Conservation (phyloP, 495 filamentous ascomycete species). For the Geopyxis carbonaria region DNA sequence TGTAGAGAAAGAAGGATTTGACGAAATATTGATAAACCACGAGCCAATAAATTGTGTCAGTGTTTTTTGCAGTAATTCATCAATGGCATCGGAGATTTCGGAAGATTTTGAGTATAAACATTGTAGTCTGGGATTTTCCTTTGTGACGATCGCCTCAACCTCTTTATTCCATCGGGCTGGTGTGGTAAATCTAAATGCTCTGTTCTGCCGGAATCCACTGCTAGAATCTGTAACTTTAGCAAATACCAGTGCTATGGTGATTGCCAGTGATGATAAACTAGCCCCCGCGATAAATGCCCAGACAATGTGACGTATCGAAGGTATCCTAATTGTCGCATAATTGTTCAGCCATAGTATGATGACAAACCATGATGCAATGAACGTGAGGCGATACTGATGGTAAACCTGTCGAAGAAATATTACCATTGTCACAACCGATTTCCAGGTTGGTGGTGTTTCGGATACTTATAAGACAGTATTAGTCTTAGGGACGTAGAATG, state of each 20-base stretch:
- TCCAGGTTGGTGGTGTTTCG: too few species aligned
- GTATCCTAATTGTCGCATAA: conserved; percentile 12
- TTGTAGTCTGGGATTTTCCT: conserved; percentile 31
- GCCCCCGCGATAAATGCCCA: conserved; percentile 23
- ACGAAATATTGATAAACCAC: conserved; percentile 81
- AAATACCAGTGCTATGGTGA: too few species aligned
- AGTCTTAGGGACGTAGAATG: too few species aligned
- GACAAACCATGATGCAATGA: too few species aligned
- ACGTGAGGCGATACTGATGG: too few species aligned
- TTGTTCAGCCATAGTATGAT: conserved; percentile 2
- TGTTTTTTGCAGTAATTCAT: conserved; percentile 60
- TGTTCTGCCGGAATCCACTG: conserved; percentile 10
- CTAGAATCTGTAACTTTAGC: conserved; percentile 11
- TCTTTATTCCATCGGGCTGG: conserved; percentile 16
- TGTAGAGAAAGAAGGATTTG: conserved; percentile 57
- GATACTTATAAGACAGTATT: too few species aligned
- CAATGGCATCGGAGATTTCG: conserved; percentile 60
- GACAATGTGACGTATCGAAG: conserved; percentile 19
- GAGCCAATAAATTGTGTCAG: conserved; percentile 69
- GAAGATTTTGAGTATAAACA: conserved; percentile 65
- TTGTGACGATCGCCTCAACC: conserved; percentile 4
- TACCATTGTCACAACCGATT: too few species aligned
- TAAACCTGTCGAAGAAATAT: too few species aligned
- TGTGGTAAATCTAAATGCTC: conserved; percentile 16
- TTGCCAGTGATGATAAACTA: conserved; percentile 7